phyloP scores from a whole-genome alignment of 2,329 filamentous ascomycete species.

The Phaeoacremonium minimum region DNA sequence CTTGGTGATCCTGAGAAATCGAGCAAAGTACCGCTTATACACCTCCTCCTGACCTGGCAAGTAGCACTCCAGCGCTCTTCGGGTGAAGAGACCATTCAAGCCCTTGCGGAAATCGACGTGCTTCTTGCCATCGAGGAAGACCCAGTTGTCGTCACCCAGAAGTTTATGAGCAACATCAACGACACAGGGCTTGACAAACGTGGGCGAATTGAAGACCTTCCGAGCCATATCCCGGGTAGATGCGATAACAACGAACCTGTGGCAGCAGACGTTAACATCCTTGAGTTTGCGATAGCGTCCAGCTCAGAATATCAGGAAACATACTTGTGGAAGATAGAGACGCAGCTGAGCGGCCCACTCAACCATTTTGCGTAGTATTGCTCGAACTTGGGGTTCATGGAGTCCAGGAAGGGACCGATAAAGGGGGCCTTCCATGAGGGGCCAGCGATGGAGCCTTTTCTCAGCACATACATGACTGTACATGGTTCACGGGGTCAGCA shows the following conservation, averaged over 20 bases:
- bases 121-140: slow-evolving; percentile 90
- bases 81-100: slow-evolving; percentile 90
- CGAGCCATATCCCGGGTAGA: slow-evolving; percentile 92
- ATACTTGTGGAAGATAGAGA: slow-evolving; percentile 98
- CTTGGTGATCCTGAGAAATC: slow-evolving; percentile 72
- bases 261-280: slow-evolving; percentile 5
- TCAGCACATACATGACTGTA: slow-evolving; percentile 68
- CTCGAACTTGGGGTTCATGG: slow-evolving; percentile 85
- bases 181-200: slow-evolving; percentile 91
- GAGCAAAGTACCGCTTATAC: slow-evolving; percentile 80
- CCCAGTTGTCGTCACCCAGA: slow-evolving; percentile 88
- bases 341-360: slow-evolving; percentile 88
- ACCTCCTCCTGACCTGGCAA: slow-evolving; percentile 90
- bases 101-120: slow-evolving; percentile 98
- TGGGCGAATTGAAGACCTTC: slow-evolving; percentile 93
- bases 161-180: slow-evolving; percentile 94
- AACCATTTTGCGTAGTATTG: slow-evolving; percentile 91
- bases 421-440: slow-evolving; percentile 76
- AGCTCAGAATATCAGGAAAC: slow-evolving; percentile 22
- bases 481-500: slow-evolving; percentile 7
- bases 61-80: slow-evolving; percentile 80
- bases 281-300: neutral
- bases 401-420: slow-evolving; percentile 93
- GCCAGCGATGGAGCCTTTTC: slow-evolving; percentile 73
- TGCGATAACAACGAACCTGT: slow-evolving; percentile 92